phyloP scores from a whole-genome alignment of 2,329 filamentous ascomycete species.

The Pyricularia pennisetigena region DNA sequence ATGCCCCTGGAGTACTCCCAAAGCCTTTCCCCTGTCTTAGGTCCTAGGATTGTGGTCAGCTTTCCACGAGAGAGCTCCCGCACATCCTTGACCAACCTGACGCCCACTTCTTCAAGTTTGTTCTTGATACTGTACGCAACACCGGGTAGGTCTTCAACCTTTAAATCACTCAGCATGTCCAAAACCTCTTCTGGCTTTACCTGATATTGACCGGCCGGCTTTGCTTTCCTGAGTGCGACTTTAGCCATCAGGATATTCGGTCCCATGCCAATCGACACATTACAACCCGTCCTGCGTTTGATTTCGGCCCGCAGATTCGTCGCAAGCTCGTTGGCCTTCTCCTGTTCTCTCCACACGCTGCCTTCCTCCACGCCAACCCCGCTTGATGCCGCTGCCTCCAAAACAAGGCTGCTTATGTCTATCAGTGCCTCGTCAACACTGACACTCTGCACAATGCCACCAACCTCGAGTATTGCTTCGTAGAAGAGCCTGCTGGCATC shows the following conservation, averaged over 20 bases:
- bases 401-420: conserved; percentile 66
- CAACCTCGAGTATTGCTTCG: conserved; percentile 66
- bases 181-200: conserved; percentile 73
- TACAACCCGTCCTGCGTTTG: conserved; percentile 67
- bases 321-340: conserved; percentile 65
- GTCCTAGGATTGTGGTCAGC: conserved; percentile 64
- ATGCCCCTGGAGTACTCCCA: conserved; percentile 88
- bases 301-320: conserved; percentile 56
- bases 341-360: conserved; percentile 67
- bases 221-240: conserved; percentile 80
- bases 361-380: conserved; percentile 57
- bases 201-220: conserved; percentile 87
- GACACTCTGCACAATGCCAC: conserved; percentile 85
- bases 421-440: conserved; percentile 93
- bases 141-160: conserved; percentile 75
- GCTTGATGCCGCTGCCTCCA: conserved; percentile 54
- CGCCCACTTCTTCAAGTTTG: conserved; percentile 78
- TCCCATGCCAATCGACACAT: conserved; percentile 88
- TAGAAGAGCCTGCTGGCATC: conserved; percentile 85
- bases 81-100: conserved; percentile 76
- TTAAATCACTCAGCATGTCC: conserved; percentile 65
- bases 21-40: conserved; percentile 85
- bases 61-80: conserved; percentile 67
- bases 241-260: conserved; percentile 86
- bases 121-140: conserved; percentile 85